phyloP scores from a whole-genome alignment of 257 asterid genomes.

The Solanum appendiculatum region DNA sequence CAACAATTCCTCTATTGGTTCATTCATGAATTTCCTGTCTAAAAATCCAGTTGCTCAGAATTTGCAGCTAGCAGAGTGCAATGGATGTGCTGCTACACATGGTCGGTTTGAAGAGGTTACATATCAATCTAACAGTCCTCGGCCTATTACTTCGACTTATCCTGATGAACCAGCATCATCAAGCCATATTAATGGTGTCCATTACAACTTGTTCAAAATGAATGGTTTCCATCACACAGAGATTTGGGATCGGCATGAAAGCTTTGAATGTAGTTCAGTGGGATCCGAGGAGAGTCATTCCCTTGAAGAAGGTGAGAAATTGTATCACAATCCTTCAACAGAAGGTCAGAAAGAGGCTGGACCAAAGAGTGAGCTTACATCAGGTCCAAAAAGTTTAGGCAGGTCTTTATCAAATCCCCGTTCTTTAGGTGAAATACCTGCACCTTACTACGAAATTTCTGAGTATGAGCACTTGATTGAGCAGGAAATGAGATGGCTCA shows the following conservation, averaged over 20 bases:
- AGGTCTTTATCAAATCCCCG: constrained; percentile 16
- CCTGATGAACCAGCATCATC: constrained; percentile 9
- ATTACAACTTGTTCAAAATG: neutral
- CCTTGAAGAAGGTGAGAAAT: constrained; percentile 20
- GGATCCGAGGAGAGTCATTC: constrained; percentile 20
- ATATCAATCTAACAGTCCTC: constrained; percentile 20
- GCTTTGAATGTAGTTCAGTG: constrained; percentile 28
- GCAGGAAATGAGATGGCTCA: constrained; percentile 37
- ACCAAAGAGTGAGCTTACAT: neutral
- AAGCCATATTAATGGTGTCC: constrained; percentile 17
- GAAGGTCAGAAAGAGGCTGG: constrained; percentile 2
- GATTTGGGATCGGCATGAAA: constrained; percentile 27
- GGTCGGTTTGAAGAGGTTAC: constrained; percentile 48
- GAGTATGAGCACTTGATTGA: constrained; percentile 21
- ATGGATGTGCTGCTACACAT: constrained; percentile 39
- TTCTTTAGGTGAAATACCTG: constrained; percentile 12
- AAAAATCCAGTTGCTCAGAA: constrained; percentile 13
- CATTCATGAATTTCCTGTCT: constrained; percentile 20
- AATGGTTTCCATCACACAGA: constrained; percentile 18
- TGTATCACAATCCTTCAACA: constrained; percentile 1
- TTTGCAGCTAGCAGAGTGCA: constrained; percentile 21
- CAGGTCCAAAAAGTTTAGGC: neutral
- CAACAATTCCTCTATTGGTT: constrained; percentile 29
- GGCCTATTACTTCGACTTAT: neutral
- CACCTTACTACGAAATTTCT: constrained; percentile 1